A percentile compares a stretch with the other conserved stretches of the same genome.
Conservation (phyloP, 1,284 basidiomycete species). For the Bondarzewia mesenterica region DNA sequence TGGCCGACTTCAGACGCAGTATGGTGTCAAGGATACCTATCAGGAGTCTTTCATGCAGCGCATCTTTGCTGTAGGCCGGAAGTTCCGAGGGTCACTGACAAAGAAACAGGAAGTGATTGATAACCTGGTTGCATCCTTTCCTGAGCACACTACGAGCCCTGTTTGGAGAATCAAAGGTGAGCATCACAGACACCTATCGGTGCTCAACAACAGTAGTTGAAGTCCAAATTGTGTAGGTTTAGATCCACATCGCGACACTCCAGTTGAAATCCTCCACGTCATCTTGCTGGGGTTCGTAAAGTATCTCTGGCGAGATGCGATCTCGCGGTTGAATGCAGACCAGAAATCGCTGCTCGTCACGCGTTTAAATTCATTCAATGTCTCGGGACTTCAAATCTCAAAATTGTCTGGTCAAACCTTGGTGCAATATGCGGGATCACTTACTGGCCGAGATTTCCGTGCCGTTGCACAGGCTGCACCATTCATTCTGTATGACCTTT, state of each 20-base stretch:
- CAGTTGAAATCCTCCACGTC: slow-evolving; percentile 28
- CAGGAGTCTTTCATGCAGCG: background rate
- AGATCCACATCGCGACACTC: slow-evolving; percentile 25
- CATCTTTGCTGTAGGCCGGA: background rate
- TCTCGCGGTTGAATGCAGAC: slow-evolving; percentile 12
- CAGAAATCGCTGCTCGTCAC: slow-evolving; percentile 15
- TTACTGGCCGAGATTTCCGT: slow-evolving; percentile 23
- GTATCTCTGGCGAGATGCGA: slow-evolving; percentile 28
- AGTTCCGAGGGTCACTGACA: background rate
- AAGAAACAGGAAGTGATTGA: background rate
- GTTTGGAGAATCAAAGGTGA: slow-evolving; percentile 14
- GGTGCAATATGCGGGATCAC: slow-evolving; percentile 22
- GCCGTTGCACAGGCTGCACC: slow-evolving; percentile 21
- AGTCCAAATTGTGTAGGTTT: slow-evolving; percentile 15
- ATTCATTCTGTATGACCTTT: slow-evolving; percentile 20
- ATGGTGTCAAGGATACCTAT: background rate
- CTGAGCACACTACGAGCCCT: slow-evolving; percentile 10
- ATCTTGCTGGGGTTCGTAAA: slow-evolving; percentile 28
- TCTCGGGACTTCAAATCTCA: slow-evolving; percentile 17
- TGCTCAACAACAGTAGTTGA: background rate
- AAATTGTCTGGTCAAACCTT: slow-evolving; percentile 16
- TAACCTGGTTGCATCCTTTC: background rate
- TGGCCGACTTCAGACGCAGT: background rate
- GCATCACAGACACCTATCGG: background rate
- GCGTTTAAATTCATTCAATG: slow-evolving; percentile 16